Evolutionary conservation across 2,329 filamentous ascomycete genomes (phyloP).

Genomic region (Eurotiales sp.): DNA sequence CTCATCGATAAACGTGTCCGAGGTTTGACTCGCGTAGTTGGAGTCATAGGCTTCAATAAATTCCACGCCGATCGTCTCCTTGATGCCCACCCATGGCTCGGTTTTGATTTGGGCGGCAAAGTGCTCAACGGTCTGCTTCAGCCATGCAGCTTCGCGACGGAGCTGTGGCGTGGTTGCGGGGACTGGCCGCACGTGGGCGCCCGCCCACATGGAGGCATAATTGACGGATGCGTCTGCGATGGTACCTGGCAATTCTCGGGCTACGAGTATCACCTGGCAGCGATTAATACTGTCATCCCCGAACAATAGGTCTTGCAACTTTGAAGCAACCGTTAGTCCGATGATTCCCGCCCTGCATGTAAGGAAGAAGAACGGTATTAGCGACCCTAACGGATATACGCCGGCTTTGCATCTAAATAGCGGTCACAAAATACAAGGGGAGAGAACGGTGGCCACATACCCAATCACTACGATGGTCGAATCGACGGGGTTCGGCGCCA

Average conservation of each 20-base stretch:
- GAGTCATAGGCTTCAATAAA: conserved; percentile 38
- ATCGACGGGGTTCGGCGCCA: not conserved
- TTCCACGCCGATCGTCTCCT: conserved; percentile 38
- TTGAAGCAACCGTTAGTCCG: conserved; percentile 36
- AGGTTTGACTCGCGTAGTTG: not conserved
- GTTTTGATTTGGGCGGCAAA: conserved; percentile 15
- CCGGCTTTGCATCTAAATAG: no score
- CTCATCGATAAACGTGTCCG: not conserved
- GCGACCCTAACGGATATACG: no score
- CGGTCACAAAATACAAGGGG: conserved; percentile 4
- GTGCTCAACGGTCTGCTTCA: conserved; percentile 32
- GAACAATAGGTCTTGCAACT: conserved; percentile 28
- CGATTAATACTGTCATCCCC: not conserved
- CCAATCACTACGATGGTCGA: conserved; percentile 36
- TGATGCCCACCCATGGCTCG: conserved; percentile 36
- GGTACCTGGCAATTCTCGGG: conserved; percentile 14
- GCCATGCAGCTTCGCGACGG: conserved; percentile 34
- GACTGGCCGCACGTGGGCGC: conserved; percentile 46
- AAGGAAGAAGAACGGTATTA: no score
- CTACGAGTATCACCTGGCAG: conserved; percentile 37
- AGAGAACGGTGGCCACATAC: conserved; percentile 27
- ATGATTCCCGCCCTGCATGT: conserved; percentile 36
- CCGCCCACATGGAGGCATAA: conserved; percentile 47
- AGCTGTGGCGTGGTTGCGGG: conserved; percentile 36
- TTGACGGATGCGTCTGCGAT: conserved; percentile 26